Evolutionary conservation across 371 early-diverging fungal genomes (phyloP).

Genomic region (Mortierella sp.): DNA sequence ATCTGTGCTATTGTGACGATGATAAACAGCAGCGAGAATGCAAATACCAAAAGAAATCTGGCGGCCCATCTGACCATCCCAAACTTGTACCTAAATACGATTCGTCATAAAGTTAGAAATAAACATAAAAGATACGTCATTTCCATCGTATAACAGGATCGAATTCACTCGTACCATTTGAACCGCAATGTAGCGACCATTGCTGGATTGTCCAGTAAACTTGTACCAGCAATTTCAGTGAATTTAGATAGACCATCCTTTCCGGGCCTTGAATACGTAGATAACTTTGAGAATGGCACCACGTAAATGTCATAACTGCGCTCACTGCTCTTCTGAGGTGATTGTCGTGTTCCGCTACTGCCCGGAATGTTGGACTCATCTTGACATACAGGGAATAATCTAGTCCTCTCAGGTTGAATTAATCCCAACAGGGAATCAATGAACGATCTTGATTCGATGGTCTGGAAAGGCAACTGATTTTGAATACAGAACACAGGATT

Average conservation of each 20-base stretch:
- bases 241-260: slow-evolving; percentile 18
- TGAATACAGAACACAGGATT: slow-evolving; percentile 37
- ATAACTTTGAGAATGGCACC: slow-evolving; percentile 41
- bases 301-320: slow-evolving; percentile 41
- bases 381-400: too few relatives aligned
- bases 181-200: slow-evolving; percentile 36
- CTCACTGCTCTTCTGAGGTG: not conserved
- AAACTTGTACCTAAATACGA: not conserved
- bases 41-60: slow-evolving; percentile 10
- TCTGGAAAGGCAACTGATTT: slow-evolving; percentile 23
- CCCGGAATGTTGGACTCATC: too few relatives aligned
- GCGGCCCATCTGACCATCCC: not conserved
- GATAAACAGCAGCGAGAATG: slow-evolving; percentile 21
- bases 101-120: slow-evolving; percentile 5
- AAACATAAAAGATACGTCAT: not conserved
- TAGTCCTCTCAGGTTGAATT: too few relatives aligned
- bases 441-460: too few relatives aligned
- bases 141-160: not conserved
- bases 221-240: slow-evolving; percentile 24
- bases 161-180: slow-evolving; percentile 29
- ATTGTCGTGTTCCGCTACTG: too few relatives aligned
- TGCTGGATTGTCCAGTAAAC: slow-evolving; percentile 44
- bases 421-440: too few relatives aligned
- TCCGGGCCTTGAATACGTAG: slow-evolving; percentile 8
- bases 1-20: slow-evolving; percentile 28